Percentiles rank a stretch among this genome's conserved stretches.
phyloP scores from a whole-genome alignment of 2,329 filamentous ascomycete genomes.

The Talaromyces pinophilus region DNA sequence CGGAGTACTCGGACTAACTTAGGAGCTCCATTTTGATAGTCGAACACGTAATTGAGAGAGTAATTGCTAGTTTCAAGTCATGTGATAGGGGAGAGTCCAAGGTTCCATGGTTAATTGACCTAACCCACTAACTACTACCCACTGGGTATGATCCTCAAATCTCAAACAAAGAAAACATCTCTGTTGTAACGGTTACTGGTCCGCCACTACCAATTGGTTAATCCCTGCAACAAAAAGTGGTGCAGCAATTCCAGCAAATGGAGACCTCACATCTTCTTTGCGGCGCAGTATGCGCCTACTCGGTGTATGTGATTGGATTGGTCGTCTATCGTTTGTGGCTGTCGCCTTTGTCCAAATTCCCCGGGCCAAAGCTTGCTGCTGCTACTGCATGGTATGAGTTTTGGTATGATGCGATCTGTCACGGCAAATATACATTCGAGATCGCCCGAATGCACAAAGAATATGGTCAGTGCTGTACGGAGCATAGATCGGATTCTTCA shows the following conservation, averaged over 20 bases:
- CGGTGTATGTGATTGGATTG: neutral
- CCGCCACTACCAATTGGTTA: neutral
- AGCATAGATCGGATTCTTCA: slow-evolving; percentile 24
- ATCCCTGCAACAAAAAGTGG: neutral
- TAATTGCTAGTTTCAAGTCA: neutral
- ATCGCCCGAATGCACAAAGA: slow-evolving; percentile 31
- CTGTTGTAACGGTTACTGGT: neutral
- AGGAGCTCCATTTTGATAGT: neutral
- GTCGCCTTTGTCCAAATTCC: slow-evolving; percentile 35
- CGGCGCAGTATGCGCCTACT: neutral
- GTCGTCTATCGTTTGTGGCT: slow-evolving; percentile 33
- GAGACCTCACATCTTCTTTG: neutral
- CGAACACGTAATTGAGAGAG: neutral
- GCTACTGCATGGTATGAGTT: slow-evolving; percentile 33
- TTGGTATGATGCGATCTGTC: slow-evolving; percentile 31
- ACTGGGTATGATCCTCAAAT: neutral
- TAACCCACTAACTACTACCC: neutral
- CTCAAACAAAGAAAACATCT: neutral
- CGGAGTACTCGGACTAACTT: neutral
- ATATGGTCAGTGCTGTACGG: slow-evolving; percentile 28
- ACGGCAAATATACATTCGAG: slow-evolving; percentile 30
- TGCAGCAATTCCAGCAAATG: neutral
- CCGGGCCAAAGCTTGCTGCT: slow-evolving; percentile 37
- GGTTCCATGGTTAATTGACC: neutral
- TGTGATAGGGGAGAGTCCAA: neutral